These are phyloP conservation scores for Elsinoe batatas DNA, from an alignment of 2,329 filamentous ascomycete genomes.

Conservation along the genomic window DNA sequence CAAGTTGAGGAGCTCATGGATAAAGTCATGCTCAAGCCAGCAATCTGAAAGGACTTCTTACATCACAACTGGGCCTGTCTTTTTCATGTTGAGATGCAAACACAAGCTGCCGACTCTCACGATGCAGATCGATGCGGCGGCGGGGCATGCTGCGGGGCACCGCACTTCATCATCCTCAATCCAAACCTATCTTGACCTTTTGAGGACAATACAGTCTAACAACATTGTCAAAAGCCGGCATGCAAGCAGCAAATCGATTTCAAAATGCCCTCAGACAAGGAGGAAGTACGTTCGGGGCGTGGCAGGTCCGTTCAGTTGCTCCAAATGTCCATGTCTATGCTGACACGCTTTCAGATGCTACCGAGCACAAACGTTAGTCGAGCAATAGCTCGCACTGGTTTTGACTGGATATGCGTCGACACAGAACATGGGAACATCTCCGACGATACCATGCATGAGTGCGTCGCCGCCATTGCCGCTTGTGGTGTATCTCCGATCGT, in stretches of 20 bases:
- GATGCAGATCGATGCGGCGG: constrained; percentile 4
- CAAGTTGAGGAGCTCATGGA: constrained; percentile 63
- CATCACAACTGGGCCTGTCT: background rate
- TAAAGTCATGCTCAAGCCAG: constrained; percentile 29
- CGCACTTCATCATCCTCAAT: background rate
- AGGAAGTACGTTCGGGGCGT: constrained; percentile 44
- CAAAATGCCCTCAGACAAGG: constrained; percentile 42
- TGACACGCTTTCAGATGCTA: constrained; percentile 30
- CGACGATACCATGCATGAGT: constrained; percentile 46
- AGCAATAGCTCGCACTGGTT: constrained; percentile 42
- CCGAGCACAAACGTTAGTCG: constrained; percentile 46
- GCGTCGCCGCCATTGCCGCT: constrained; percentile 40
- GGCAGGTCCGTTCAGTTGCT: constrained; percentile 40
- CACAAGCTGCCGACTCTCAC: too few relatives aligned
- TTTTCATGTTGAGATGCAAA: background rate
- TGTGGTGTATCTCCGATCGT: constrained; percentile 37
- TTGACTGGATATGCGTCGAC: constrained; percentile 47
- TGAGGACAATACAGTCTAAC: background rate
- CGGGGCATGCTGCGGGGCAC: background rate
- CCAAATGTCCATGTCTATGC: too few relatives aligned
- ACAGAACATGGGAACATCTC: constrained; percentile 48
- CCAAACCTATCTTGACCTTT: background rate
- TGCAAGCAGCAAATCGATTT: constrained; percentile 38
- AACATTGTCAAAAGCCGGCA: background rate
- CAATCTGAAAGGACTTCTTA: background rate